Base-by-base conservation (phyloP, 2,329 filamentous ascomycete species). In the Cytospora leucostoma region DNA sequence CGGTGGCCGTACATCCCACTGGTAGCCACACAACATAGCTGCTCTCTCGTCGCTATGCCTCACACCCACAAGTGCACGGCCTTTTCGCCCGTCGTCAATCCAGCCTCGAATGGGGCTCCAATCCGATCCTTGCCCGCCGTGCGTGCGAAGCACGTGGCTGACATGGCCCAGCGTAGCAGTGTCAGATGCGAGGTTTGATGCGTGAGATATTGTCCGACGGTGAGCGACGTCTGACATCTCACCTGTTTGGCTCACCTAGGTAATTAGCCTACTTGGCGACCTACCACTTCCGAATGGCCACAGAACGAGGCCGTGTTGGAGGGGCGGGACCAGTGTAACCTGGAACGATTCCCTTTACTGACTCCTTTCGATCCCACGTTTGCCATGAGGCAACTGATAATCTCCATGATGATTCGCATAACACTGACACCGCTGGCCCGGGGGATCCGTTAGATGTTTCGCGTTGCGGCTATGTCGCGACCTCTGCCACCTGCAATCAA, bases 91-190 rank as follows among this genome's bases (percentile, higher is more conserved):
- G 51, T 38, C 21, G 50, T 34, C 37, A 17, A 17, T 17, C 7
- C 40, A 15, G 40, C 40, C 44, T 47, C 8, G n/a, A 40, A 6
- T n/a, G n/a, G 44, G 44, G 44, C 21, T 47, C 40, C 17, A 44
- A 7, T 44, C n/a, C 47, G 51, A 63, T 63, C 61, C 61, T 40
- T 63, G 61, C 40, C n/a, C 61, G 38, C 61, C 61, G 38, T 56
- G 61, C 61, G 59, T 63, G 35, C 49, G 12, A 19, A 51, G 50
- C 61, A 63, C 61, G 61, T 63, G 61, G 61, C 61, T 44, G 32
- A 33, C 19, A 32, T 47, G 47, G 7, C n/a, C 19, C 44, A 21
- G 44, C 6, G 8, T 44, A n/a, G 8, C 40, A 44, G 27, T 27
- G 27, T 27, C 27, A 27, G 27, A 27, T 27, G 27, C 4, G 27